phyloP scores from a whole-genome alignment of 352 stramenopile genomes.

The Pythium diclinum region DNA sequence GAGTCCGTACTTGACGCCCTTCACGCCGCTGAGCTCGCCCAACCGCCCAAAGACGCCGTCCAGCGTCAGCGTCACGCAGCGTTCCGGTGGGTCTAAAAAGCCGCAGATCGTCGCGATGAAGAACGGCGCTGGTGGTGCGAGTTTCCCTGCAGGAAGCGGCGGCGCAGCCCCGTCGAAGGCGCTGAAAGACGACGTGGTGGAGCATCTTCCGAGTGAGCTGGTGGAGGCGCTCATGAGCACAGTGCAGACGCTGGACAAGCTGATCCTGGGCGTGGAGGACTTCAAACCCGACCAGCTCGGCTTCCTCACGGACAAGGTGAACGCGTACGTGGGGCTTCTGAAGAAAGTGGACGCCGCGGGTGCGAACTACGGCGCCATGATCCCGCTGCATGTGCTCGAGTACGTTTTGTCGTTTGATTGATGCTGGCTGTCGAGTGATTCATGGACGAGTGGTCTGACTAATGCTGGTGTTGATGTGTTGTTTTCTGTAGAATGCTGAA shows the following conservation, averaged over 20 bases:
- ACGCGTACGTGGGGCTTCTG: conserved; percentile 61
- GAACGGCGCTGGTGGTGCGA: conserved; percentile 12
- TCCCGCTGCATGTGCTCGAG: conserved; percentile 60
- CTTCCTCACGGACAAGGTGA: conserved; percentile 55
- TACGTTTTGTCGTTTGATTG: conserved; percentile 19
- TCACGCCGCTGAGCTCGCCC: conserved; percentile 64
- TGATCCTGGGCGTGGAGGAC: conserved; percentile 53
- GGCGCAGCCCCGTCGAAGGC: conserved; percentile 28
- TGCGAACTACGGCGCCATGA: conserved; percentile 49
- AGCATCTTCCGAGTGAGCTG: conserved; percentile 50
- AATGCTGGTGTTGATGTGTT: conserved; percentile 7
- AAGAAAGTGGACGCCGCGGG: conserved; percentile 42
- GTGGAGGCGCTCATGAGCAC: conserved; percentile 56
- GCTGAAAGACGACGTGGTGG: conserved; percentile 55
- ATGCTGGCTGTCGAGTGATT: neutral
- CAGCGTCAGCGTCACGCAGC: conserved; percentile 27
- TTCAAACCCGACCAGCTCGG: conserved; percentile 59
- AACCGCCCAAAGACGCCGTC: conserved; percentile 54
- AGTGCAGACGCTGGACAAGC: conserved; percentile 65
- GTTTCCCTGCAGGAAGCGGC: conserved; percentile 9
- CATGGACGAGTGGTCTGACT: conserved; percentile 1
- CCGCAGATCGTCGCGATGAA: conserved; percentile 57
- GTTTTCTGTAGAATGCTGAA: conserved; percentile 43
- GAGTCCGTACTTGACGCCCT: conserved; percentile 62
- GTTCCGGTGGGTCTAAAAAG: conserved; percentile 31